A percentile compares a stretch with the other conserved stretches of the same genome.
These are phyloP conservation scores for Periconia sp. DNA, from an alignment of 2,329 filamentous ascomycete genomes.

Conservation along the genomic window DNA sequence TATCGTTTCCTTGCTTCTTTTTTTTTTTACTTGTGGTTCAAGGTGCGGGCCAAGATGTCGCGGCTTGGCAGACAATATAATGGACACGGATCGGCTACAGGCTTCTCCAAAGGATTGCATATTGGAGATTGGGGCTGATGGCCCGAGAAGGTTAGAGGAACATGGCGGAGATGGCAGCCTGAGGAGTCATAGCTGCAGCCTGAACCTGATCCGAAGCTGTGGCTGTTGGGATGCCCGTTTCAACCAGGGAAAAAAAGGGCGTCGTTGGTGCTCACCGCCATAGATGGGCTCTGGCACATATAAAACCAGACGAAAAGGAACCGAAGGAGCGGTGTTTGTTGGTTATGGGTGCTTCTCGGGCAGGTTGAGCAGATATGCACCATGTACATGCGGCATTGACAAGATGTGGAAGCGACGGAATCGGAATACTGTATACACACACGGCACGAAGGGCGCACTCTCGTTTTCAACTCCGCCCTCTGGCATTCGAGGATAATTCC, in stretches of 20 bases:
- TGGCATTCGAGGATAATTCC: slow-evolving; percentile 21
- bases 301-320: no score
- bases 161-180: slow-evolving; percentile 9
- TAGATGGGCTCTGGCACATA: no score
- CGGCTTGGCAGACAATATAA: slow-evolving; percentile 6
- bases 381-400: no score
- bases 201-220: slow-evolving; percentile 12
- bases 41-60: slow-evolving; percentile 1
- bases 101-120: slow-evolving; percentile 13
- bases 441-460: no score
- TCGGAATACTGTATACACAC: no score
- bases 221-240: slow-evolving; percentile 12
- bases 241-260: slow-evolving; percentile 24
- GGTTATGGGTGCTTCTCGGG: no score
- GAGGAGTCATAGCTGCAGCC: slow-evolving; percentile 13
- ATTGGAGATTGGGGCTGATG: slow-evolving; percentile 17
- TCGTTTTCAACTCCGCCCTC: slow-evolving; percentile 26
- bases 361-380: no score
- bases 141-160: neutral
- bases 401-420: no score
- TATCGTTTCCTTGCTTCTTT: no score
- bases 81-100: slow-evolving; percentile 10
- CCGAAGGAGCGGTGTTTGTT: no score
- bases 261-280: neutral
- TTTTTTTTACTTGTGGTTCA: no score